A percentile compares a stretch with the other conserved stretches of the same genome.
Conservation (phyloP, 768 basidiomycete genomes). For the Lactarius quietus region DNA sequence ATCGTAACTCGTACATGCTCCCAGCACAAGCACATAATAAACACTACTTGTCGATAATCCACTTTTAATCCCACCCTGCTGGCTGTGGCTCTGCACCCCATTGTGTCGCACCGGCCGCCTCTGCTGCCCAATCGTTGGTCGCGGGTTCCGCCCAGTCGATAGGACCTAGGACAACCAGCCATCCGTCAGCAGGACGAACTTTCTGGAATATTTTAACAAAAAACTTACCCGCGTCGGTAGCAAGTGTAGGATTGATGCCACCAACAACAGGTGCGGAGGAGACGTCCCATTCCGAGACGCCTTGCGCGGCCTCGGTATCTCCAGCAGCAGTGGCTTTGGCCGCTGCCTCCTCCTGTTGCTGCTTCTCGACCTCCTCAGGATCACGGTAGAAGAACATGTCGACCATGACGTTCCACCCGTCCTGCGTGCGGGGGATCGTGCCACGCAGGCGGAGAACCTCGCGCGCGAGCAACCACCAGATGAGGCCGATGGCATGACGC, state of each 20-base stretch:
- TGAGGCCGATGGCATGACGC: slow-evolving; percentile 92
- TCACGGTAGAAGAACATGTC: slow-evolving; percentile 99
- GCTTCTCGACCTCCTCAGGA: slow-evolving; percentile 98
- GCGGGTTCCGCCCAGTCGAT: no score
- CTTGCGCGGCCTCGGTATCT: slow-evolving; percentile 48
- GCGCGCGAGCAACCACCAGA: slow-evolving; percentile 97
- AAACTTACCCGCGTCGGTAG: slow-evolving; percentile 54
- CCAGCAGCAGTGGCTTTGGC: slow-evolving; percentile 70
- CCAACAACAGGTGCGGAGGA: slow-evolving; percentile 63
- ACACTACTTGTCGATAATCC: slow-evolving; percentile 10
- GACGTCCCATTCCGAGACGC: slow-evolving; percentile 72
- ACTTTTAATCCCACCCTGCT: slow-evolving; percentile 25
- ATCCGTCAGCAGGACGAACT: slow-evolving; percentile 1
- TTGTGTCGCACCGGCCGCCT: slow-evolving; percentile 24
- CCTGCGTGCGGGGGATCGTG: slow-evolving; percentile 83
- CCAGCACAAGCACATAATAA: slow-evolving; percentile 2
- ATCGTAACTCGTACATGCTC: slow-evolving; percentile 20
- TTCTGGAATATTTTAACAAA: slow-evolving; percentile 21
- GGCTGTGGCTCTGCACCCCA: slow-evolving; percentile 22
- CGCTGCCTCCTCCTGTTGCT: slow-evolving; percentile 89
- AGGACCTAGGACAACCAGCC: slow-evolving; percentile 29
- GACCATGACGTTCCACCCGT: slow-evolving; percentile 98
- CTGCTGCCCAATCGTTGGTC: slow-evolving; percentile 38
- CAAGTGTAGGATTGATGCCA: slow-evolving; percentile 73
- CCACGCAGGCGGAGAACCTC: slow-evolving; percentile 96